Percentiles rank a stretch among this genome's conserved stretches.
Evolutionary conservation across 805 yeast genomes (phyloP).

Genomic region (Starmerella apis): DNA sequence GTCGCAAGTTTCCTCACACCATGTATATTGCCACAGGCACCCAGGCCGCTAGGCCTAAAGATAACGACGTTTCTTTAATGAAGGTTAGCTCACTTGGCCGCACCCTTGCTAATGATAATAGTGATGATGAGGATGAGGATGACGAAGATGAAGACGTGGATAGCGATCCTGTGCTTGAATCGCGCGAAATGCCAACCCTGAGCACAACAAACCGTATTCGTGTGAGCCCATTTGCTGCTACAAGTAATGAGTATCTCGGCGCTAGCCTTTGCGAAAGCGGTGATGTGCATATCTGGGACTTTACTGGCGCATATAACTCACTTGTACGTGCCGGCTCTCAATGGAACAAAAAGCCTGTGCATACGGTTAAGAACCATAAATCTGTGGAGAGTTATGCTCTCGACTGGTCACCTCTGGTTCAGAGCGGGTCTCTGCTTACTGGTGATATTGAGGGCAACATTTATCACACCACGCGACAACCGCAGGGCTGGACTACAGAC

Average conservation of each 20-base stretch:
- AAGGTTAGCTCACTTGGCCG: slow-evolving; percentile 72
- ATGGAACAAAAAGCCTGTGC: slow-evolving; percentile 72
- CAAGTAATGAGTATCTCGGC: slow-evolving; percentile 70
- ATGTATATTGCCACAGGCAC: slow-evolving; percentile 83
- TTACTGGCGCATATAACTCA: slow-evolving; percentile 67
- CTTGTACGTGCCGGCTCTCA: slow-evolving; percentile 80
- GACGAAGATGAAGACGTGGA: slow-evolving; percentile 65
- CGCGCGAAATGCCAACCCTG: slow-evolving; percentile 63
- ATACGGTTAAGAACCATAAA: slow-evolving; percentile 77
- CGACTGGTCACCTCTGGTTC: slow-evolving; percentile 87
- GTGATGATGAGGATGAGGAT: slow-evolving; percentile 67
- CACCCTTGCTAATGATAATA: slow-evolving; percentile 77
- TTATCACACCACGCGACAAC: slow-evolving; percentile 64
- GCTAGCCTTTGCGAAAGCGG: slow-evolving; percentile 88
- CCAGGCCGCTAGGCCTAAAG: slow-evolving; percentile 77
- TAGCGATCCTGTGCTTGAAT: slow-evolving; percentile 74
- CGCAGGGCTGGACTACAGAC: slow-evolving; percentile 74
- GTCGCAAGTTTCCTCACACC: slow-evolving; percentile 82
- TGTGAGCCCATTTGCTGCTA: slow-evolving; percentile 63
- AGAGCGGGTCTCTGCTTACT: slow-evolving; percentile 68
- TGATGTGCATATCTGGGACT: slow-evolving; percentile 74
- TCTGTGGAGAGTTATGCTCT: slow-evolving; percentile 95
- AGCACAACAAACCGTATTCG: slow-evolving; percentile 84
- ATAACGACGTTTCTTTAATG: slow-evolving; percentile 78
- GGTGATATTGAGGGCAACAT: slow-evolving; percentile 87